Evolutionary conservation across 371 early-diverging fungal species (phyloP), one percentile per base, ranked within the genome.

Genomic region (Globomyces sp.): DNA sequence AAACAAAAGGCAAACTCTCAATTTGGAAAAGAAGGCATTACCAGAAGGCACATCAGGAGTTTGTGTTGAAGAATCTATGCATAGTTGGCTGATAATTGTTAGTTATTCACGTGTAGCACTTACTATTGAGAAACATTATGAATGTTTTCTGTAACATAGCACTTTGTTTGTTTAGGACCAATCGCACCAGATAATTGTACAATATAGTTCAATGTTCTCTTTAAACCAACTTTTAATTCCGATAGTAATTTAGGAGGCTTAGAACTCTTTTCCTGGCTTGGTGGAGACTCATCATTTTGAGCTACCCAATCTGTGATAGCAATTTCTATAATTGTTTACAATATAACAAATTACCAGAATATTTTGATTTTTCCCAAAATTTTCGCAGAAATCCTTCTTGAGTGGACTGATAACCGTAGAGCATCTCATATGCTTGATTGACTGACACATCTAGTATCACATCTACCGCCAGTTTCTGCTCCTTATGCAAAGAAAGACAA

Each of bases 1-100:
- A n/a, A 24, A 36, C 8, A 69, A 68, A 8, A 75, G 49, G 59
- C 80, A 79, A 2, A 75, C 46, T 4, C 67, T 63, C 2, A 61
- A 41, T 37, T 68, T 55, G 11, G 72, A 55, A 34, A 68, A 39
- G 49, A 79, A 79, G 5, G 66, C n/a, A 42, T 52, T 75, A 5
- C 80, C 80, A 52, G 73, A 68, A 9, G 80, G 80, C n/a, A 79
- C 80, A 55, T 76, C 77, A 4, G 79, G 79, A 2, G 79, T 76
- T 11, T 62, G 41, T 10, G n/a, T 37, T 5, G 39, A 46, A 3
- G 63, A 37, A 44, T 62, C 44, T 5, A 62, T 42, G 34, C 63
- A 62, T 11, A 62, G n/a, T 44, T 60, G 60, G 45, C 60, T 60
- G 41, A 6, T 46, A 1, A 36, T 44, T 39, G 37, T 36, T 4